phyloP scores from a whole-genome alignment of 208 protist species.

The Trypanosoma grayi region DNA sequence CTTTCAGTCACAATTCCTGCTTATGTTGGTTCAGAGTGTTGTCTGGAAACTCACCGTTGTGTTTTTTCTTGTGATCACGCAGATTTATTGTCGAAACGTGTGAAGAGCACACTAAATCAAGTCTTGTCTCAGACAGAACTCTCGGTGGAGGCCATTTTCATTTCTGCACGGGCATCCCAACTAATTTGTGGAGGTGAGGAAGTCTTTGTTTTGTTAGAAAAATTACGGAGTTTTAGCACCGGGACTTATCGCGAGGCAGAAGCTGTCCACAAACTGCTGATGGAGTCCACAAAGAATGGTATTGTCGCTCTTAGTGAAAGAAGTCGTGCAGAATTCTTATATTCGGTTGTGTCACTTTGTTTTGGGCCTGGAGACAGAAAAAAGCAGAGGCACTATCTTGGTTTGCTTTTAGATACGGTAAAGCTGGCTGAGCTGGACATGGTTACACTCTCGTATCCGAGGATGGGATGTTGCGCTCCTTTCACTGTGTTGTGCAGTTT shows the following conservation, averaged over 20 bases:
- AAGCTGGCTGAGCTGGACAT: neutral
- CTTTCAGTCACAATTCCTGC: conserved; percentile 23
- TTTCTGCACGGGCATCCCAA: conserved; percentile 8
- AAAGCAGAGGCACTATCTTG: conserved; percentile 7
- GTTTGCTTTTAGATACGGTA: conserved; percentile 6
- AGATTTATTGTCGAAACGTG: conserved; percentile 2
- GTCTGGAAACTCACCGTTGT: conserved; percentile 23
- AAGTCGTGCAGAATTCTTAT: conserved; percentile 7
- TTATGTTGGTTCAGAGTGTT: conserved; percentile 47
- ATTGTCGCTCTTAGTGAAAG: neutral
- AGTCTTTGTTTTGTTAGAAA: neutral
- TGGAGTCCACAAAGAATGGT: neutral
- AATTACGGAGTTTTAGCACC: conserved; percentile 1
- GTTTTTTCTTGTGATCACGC: conserved; percentile 10
- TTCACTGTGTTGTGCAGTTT: conserved; percentile 27
- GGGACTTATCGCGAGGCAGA: conserved; percentile 10
- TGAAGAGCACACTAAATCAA: conserved; percentile 6
- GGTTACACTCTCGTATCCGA: conserved; percentile 16
- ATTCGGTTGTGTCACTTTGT: conserved; percentile 19
- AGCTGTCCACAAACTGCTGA: conserved; percentile 16
- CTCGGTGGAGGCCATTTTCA: conserved; percentile 8
- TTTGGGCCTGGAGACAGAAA: conserved; percentile 16
- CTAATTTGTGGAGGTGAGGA: conserved; percentile 4
- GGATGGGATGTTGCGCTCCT: conserved; percentile 20
- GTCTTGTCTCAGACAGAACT: neutral